Base-by-base conservation (phyloP, 306 rosid species). In the Quercus glauca region DNA sequence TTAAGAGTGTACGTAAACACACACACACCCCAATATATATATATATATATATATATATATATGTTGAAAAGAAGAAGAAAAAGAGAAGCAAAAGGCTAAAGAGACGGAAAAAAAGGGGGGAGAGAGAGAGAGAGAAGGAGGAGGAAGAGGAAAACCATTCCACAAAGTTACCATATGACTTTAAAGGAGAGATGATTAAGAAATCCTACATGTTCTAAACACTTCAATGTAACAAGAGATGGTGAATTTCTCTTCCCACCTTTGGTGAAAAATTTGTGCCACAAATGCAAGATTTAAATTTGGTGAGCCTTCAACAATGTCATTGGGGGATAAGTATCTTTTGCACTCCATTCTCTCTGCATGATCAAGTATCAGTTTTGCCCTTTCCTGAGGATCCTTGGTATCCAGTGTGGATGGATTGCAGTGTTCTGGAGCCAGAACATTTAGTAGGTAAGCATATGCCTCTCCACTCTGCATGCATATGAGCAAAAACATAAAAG, bases 301-400 rank as follows among this genome's bases (percentile, higher is more conserved):
- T 26, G 97, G 76, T 55, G 97, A 90, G 64, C 98, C 98, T 55
- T 93, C 99, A 12, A 79, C 87, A 81, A 96, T 86, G 81, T 96
- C 99, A 83, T 80, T 91, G 3, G 99, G 83, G 51, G 88, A 55
- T 77, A 96, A 83, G 85, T 93, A 93, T 89, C 97, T 84, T 87
- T 93, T 96, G 88, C 99, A 96, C 63, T 88, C 90, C 96, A 96
- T 90, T 88, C 83, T 87, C 90, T 96, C 99, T 4, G 99, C 99
- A 86, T 96, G 99, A 65, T 96, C 99, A 78, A 96, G 91, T 74
- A 93, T 89, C 74, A 93, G 73, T 79, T 89, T 82, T 55, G 94
- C 97, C 84, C 98, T 90, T 79, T 91, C 92, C 57, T 59, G 31
- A 23, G 89, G 80, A 77, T 91, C 92, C 84, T 89, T 90, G 65